These are phyloP conservation scores for Cutaneotrichosporon sp. DNA, from an alignment of 1,284 basidiomycete species.

Conservation along the genomic window DNA sequence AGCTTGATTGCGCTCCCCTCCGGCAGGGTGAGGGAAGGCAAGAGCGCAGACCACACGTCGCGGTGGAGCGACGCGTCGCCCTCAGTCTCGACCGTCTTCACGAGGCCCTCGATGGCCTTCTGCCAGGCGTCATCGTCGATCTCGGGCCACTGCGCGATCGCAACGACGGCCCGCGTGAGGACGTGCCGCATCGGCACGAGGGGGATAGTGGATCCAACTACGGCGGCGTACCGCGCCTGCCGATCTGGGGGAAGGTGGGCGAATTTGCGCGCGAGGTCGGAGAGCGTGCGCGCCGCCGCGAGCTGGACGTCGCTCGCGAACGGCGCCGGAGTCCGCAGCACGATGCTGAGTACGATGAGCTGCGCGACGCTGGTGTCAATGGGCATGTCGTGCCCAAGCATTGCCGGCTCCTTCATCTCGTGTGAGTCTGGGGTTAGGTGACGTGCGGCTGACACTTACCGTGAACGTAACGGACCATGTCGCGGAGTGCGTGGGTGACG, in stretches of 20 bases:
- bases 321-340: constrained; percentile 18
- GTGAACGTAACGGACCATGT: constrained; percentile 29
- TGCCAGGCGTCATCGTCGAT: constrained; percentile 13
- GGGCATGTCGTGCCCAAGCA: constrained; percentile 28
- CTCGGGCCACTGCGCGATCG: constrained; percentile 18
- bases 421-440: constrained; percentile 13
- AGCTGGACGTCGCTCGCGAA: constrained; percentile 19
- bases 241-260: neutral
- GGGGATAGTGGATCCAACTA: constrained; percentile 12
- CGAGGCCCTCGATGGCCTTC: constrained; percentile 12
- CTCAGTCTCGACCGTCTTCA: constrained; percentile 10
- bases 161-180: constrained; percentile 22
- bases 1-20: neutral
- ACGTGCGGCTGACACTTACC: constrained; percentile 35
- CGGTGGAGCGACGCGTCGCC: constrained; percentile 19
- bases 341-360: constrained; percentile 25
- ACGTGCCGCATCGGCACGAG: constrained; percentile 10
- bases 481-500: constrained; percentile 21
- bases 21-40: neutral
- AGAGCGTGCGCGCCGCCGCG: constrained; percentile 21
- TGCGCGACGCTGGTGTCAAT: constrained; percentile 8
- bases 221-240: constrained; percentile 20
- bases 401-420: constrained; percentile 5
- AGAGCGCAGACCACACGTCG: constrained; percentile 34
- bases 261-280: constrained; percentile 13